Evolutionary conservation across 306 rosid species (phyloP), one percentile per base, ranked within the genome.

Genomic region (Malus orientalis): DNA sequence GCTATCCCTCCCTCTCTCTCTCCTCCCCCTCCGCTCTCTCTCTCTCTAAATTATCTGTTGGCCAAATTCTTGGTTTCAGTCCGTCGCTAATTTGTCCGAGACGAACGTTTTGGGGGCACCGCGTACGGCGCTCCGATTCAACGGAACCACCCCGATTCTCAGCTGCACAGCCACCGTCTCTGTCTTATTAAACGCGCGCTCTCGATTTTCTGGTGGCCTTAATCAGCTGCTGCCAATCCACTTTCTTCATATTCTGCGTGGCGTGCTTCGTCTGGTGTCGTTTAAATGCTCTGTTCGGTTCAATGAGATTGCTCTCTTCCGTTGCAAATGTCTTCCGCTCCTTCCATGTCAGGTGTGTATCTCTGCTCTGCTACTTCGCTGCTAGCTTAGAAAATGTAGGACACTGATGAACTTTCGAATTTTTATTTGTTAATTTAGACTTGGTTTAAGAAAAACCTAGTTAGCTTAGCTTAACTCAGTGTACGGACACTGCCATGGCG

Each of bases 291-390:
- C 74, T 61, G 78, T 69, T 71, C 76, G 92, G 79, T 84, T 95
- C 93, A 89, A 91, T 95, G 99, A 90, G 87, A 85, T 85, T 92
- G 77, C 84, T 85, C 89, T 84, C 72, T 70, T 84, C 68, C 40
- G 20, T 59, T 47, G 61, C 76, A 73, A 74, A 95, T 95, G 99
- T 89, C 97, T 74, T 89, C 90, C 84, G 90, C 92, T 82, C 82
- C 97, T 81, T 95, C 93, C 86, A 83, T 95, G 91, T 89, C 97
- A 87, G 99, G 99, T 89, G 71, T 59, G 68, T 18, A n/a, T 59
- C 70, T 80, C 61, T 60, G 67, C 76, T 78, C 70, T 15, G 72
- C 66, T 73, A 40, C 75, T 47, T 58, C 67, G 38, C 71, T 54
- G 33, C 68, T 57, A 62, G 75, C 42, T 73, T 27, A 54, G 32